These are phyloP conservation scores for Quillaja saponaria DNA, from an alignment of 306 rosid species.

Conservation along the genomic window DNA sequence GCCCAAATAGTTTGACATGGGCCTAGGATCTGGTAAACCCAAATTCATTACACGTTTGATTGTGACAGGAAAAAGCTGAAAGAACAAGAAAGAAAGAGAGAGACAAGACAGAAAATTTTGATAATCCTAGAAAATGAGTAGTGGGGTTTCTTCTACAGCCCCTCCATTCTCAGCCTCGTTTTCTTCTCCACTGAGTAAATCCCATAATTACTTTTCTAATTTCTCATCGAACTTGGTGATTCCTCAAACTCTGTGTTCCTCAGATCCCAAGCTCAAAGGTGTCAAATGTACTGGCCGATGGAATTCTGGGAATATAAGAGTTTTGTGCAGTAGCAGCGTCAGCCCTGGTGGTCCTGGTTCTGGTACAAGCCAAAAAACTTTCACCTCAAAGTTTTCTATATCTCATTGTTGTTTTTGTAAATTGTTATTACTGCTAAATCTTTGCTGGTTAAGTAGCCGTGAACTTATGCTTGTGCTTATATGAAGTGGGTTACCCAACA, in stretches of 20 bases:
- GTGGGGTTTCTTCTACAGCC: slow-evolving; percentile 44
- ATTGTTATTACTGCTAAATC: background rate
- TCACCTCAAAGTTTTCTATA: background rate
- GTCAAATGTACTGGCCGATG: slow-evolving; percentile 25
- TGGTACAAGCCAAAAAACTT: slow-evolving; percentile 32
- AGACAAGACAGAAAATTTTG: no score
- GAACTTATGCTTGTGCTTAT: slow-evolving; percentile 1
- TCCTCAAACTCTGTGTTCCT: slow-evolving; percentile 13
- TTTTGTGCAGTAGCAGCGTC: slow-evolving; percentile 49
- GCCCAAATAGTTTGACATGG: no score
- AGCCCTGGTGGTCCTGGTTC: slow-evolving; percentile 57
- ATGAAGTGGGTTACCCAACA: background rate
- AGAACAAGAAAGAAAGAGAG: no score
- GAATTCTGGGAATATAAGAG: slow-evolving; percentile 33
- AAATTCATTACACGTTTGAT: no score
- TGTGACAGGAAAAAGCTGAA: no score
- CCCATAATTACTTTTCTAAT: slow-evolving; percentile 16
- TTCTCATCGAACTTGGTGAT: slow-evolving; percentile 27
- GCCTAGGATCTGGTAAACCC: no score
- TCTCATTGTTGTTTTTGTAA: background rate
- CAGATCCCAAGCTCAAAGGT: slow-evolving; percentile 31
- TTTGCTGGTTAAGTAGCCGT: background rate
- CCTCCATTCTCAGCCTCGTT: slow-evolving; percentile 21
- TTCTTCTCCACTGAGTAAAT: slow-evolving; percentile 31
- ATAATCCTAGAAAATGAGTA: slow-evolving; percentile 43